These are phyloP conservation scores for Ophiorrhiza pumila DNA, from an alignment of 257 asterid genomes.

Conservation along the genomic window DNA sequence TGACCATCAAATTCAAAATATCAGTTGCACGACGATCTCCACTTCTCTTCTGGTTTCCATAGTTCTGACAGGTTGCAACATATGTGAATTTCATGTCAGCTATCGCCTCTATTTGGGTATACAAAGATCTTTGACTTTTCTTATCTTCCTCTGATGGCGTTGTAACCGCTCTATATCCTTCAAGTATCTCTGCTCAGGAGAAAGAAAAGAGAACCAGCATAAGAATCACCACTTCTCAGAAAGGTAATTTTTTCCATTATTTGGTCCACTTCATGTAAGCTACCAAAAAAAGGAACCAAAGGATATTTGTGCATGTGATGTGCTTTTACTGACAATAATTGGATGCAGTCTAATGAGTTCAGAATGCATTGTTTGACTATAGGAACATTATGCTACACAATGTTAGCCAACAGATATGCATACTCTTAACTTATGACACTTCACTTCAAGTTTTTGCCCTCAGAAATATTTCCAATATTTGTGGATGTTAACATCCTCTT, in stretches of 20 bases:
- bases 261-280: not conserved
- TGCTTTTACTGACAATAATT: not conserved
- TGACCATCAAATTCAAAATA: slow-evolving; percentile 93
- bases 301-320: not conserved
- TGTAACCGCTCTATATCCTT: slow-evolving; percentile 72
- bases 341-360: not conserved
- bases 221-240: not conserved
- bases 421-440: not conserved
- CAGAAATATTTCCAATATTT: not conserved
- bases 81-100: slow-evolving; percentile 99
- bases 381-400: slow-evolving; percentile 3
- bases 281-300: not conserved
- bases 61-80: slow-evolving; percentile 95
- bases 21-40: slow-evolving; percentile 99
- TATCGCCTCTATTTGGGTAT: slow-evolving; percentile 85
- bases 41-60: slow-evolving; percentile 91
- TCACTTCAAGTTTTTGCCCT: not conserved
- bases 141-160: slow-evolving; percentile 73
- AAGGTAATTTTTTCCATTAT: not conserved
- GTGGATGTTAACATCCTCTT: slow-evolving; percentile 16
- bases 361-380: not conserved
- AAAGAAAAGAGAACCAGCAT: slow-evolving; percentile 20
- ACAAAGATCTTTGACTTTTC: slow-evolving; percentile 90
- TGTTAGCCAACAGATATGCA: not conserved
- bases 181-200: slow-evolving; percentile 65